phyloP scores from a whole-genome alignment of 108 stramenopile species.

The Asterionellopsis glacialis region DNA sequence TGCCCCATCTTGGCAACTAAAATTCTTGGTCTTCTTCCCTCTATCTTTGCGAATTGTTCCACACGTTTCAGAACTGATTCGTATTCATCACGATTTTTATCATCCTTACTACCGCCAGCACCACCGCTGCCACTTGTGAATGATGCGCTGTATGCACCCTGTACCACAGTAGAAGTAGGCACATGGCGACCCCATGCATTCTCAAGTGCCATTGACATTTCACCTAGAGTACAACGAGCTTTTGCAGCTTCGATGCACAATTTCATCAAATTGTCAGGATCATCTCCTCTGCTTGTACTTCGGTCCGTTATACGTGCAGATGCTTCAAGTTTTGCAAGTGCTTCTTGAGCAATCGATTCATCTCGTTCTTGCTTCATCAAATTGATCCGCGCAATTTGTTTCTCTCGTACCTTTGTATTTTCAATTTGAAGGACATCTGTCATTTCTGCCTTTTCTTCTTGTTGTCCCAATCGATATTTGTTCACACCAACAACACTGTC shows the following conservation, averaged over 20 bases:
- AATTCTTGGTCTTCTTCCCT: slow-evolving; percentile 96
- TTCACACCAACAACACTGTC: slow-evolving; percentile 97
- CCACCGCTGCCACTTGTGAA: slow-evolving; percentile 28
- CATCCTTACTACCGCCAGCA: slow-evolving; percentile 22
- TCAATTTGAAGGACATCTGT: slow-evolving; percentile 88
- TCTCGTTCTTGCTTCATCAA: slow-evolving; percentile 72
- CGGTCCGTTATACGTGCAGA: slow-evolving; percentile 54
- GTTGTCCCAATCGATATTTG: slow-evolving; percentile 82
- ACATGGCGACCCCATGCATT: slow-evolving; percentile 94
- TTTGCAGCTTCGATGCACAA: slow-evolving; percentile 92
- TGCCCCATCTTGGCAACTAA: slow-evolving; percentile 99
- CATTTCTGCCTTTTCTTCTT: slow-evolving; percentile 62
- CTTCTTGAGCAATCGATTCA: slow-evolving; percentile 55
- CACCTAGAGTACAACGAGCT: slow-evolving; percentile 88
- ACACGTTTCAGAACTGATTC: slow-evolving; percentile 69
- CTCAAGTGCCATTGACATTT: slow-evolving; percentile 94
- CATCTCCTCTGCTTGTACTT: slow-evolving; percentile 69
- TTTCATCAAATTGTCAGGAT: slow-evolving; percentile 87
- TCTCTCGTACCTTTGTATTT: slow-evolving; percentile 77
- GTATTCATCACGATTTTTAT: slow-evolving; percentile 54
- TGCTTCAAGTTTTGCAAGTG: slow-evolving; percentile 62
- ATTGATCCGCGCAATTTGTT: slow-evolving; percentile 74
- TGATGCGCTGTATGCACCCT: slow-evolving; percentile 90
- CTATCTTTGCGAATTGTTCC: slow-evolving; percentile 79
- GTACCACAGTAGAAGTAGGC: slow-evolving; percentile 83